Evolutionary conservation across 164 flowering plant genomes (phyloP), one percentile per base, ranked within the genome.

Genomic region (Warburgia ugandensis): DNA sequence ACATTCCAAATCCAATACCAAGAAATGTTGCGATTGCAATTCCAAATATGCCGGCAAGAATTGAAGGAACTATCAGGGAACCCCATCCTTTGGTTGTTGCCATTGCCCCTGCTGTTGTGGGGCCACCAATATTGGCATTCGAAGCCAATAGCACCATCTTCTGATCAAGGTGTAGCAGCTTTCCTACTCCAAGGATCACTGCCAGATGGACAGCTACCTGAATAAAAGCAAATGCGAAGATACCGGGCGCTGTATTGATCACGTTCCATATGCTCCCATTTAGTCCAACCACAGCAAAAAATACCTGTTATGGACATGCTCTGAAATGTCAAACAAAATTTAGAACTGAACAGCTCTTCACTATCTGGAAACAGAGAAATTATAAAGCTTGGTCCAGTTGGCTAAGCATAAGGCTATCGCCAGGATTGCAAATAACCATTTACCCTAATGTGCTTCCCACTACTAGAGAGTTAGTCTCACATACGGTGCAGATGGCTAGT

Each of bases 81-180:
- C 53, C 42, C 96, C 98, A 91, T 50, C 95, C 96, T 65, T 91
- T 79, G 23, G 95, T 79, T 1, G 78, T 84, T 48, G 95, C 96
- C 96, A 91, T 91, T 28, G 90, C 98, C 60, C 87, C 81, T 0
- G 96, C 98, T 41, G 95, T 87, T 29, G 98, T 83, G 22, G 96
- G 97, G 50, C 98, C 96, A 45, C 95, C 98, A 23, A 91, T 69
- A 46, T 91, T 91, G 29, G 96, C 96, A 73, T 87, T 92, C 51
- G 98, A 92, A 55, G 96, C 98, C 50, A 92, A 14, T 56, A 87
- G 79, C 52, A 85, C 37, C 25, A 73, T 61, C 61, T 69, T 91
- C 42, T 63, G 49, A n/a, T 91, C 95, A 29, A 91, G 32, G 12
- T 70, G 53, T 16, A 81, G 55, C 14, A 91, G 60, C 64, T 79